These are phyloP conservation scores for Pseudogymnoascus sp. DNA, from an alignment of 2,329 filamentous ascomycete genomes.

Conservation along the genomic window DNA sequence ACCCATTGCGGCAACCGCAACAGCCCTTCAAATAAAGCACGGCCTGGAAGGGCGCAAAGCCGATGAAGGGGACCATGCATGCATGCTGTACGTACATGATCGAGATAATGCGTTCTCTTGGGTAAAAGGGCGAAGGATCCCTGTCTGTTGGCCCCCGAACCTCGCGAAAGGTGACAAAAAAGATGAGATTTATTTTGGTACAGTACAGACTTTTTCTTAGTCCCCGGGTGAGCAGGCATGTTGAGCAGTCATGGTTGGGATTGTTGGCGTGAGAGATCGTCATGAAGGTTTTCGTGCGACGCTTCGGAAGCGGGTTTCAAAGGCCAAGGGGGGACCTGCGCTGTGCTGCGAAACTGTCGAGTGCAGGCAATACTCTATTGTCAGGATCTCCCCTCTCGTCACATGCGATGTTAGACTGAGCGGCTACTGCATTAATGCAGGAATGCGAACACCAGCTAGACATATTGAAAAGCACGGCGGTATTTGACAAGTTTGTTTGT, in stretches of 20 bases:
- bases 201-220: background rate
- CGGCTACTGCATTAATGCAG: background rate
- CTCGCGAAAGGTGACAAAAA: too few relatives aligned
- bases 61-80: conserved; percentile 3
- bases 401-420: background rate
- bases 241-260: background rate
- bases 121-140: background rate
- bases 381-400: background rate
- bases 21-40: conserved; percentile 1
- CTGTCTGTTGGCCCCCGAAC: background rate
- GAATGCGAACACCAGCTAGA: background rate
- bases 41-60: background rate
- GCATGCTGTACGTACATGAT: background rate
- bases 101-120: background rate
- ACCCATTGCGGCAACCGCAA: background rate
- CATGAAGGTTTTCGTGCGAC: conserved; percentile 6
- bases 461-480: background rate
- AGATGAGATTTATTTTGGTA: background rate
- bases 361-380: background rate
- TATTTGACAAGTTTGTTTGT: conserved; percentile 4
- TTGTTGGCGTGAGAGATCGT: background rate
- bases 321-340: background rate
- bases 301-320: conserved; percentile 3
- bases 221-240: background rate
- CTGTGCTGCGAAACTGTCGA: background rate